phyloP scores from a whole-genome alignment of 1,284 basidiomycete genomes.

The Anthracocystis panici-leucophaei region DNA sequence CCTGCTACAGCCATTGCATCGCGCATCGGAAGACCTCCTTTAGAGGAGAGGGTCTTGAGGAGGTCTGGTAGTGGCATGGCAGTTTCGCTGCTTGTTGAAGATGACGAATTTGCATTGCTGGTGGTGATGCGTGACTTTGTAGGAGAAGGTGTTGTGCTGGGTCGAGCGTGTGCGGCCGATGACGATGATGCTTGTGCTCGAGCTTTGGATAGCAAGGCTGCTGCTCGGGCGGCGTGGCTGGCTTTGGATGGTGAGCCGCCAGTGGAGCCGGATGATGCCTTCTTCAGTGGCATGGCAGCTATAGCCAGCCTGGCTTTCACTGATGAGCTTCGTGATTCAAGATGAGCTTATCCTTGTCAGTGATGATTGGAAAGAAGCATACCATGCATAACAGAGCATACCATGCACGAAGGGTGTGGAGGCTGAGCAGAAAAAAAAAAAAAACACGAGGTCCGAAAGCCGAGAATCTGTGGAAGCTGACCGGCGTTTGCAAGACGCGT shows the following conservation, averaged over 20 bases:
- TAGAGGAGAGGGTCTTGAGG: constrained; percentile 46
- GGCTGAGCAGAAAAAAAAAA: constrained; percentile 16
- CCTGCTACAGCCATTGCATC: constrained; percentile 59
- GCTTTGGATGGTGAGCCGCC: constrained; percentile 35
- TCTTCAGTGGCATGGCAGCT: constrained; percentile 35
- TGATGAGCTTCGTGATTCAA: not conserved
- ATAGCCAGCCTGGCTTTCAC: too few species aligned
- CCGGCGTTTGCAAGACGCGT: constrained; percentile 22
- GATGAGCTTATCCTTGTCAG: not conserved
- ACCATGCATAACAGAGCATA: not conserved
- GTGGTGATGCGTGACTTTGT: constrained; percentile 11
- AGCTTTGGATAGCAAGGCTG: constrained; percentile 44
- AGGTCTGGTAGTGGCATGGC: constrained; percentile 46
- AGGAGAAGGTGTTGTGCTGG: constrained; percentile 21
- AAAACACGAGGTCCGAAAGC: constrained; percentile 9
- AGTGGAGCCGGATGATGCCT: constrained; percentile 1
- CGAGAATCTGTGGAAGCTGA: constrained; percentile 5
- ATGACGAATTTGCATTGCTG: not conserved
- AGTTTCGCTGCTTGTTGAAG: not conserved
- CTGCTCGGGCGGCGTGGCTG: constrained; percentile 40
- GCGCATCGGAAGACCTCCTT: constrained; percentile 48
- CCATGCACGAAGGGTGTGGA: constrained; percentile 16
- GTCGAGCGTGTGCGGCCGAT: constrained; percentile 33
- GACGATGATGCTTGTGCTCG: constrained; percentile 40
- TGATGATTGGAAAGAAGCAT: not conserved